A percentile compares a stretch with the other conserved stretches of the same genome.
Conservation (phyloP, 495 filamentous ascomycete species). For the Xylaria scruposa region DNA sequence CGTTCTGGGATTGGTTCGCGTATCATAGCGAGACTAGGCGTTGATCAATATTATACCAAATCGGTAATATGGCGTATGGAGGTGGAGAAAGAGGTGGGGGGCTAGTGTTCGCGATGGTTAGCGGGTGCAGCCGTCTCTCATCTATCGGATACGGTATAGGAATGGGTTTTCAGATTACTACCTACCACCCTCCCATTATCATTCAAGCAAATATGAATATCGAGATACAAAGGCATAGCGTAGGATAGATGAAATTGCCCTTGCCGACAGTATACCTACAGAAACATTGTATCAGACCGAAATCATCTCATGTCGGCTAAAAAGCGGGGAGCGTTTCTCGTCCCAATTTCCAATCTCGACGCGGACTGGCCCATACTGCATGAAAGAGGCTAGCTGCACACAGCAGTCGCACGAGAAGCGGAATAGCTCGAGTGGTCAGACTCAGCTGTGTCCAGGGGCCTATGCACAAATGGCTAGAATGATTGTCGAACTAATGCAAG, state of each 20-base stretch:
- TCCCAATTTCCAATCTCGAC: constrained; percentile 19
- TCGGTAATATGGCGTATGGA: background rate
- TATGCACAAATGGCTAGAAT: background rate
- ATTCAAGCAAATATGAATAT: background rate
- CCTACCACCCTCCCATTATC: background rate
- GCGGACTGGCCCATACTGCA: constrained; percentile 7
- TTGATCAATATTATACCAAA: constrained; percentile 10
- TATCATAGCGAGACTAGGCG: constrained; percentile 2
- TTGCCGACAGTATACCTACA: background rate
- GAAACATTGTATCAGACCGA: background rate
- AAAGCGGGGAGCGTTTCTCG: constrained; percentile 18
- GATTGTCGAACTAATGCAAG: constrained; percentile 1
- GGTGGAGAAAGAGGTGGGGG: background rate
- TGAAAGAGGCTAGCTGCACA: constrained; percentile 20
- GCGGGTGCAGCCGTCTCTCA: constrained; percentile 14
- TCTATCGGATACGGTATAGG: background rate
- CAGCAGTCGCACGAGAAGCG: constrained; percentile 16
- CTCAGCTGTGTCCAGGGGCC: constrained; percentile 21
- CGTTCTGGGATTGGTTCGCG: background rate
- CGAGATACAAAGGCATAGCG: background rate
- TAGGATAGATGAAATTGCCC: background rate
- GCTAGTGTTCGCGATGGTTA: constrained; percentile 14
- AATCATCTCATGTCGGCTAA: background rate
- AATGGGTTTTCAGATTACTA: background rate
- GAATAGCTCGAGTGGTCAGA: constrained; percentile 11